Conservation (phyloP, 495 filamentous ascomycete genomes). For the Hypoxylon crocopeplum region DNA sequence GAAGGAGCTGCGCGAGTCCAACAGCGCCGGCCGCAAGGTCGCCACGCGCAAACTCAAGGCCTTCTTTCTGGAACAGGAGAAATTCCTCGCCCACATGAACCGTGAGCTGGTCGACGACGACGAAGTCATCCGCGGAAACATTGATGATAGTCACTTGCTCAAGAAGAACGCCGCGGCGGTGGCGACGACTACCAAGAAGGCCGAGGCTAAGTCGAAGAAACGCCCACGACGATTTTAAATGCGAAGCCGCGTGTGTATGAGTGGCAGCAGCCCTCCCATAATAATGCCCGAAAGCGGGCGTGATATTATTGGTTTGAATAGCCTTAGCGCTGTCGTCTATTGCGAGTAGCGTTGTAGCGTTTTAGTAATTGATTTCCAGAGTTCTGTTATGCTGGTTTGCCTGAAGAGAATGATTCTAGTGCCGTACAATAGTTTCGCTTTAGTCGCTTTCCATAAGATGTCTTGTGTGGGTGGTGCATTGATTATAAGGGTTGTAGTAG, state of each 20-base stretch:
- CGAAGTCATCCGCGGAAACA: slow-evolving; percentile 54
- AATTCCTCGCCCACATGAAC: slow-evolving; percentile 64
- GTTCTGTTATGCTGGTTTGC: neutral
- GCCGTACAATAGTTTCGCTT: no score
- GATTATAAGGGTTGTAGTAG: no score
- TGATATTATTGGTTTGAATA: neutral
- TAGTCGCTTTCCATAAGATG: no score
- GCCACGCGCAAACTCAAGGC: slow-evolving; percentile 51
- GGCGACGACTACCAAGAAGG: neutral
- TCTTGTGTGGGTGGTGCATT: neutral
- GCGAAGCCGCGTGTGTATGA: neutral
- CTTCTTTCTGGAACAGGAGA: slow-evolving; percentile 59
- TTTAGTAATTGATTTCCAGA: slow-evolving; percentile 3
- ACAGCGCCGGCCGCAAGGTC: slow-evolving; percentile 49
- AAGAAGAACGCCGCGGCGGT: slow-evolving; percentile 3
- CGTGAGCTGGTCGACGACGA: slow-evolving; percentile 63
- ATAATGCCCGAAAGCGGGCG: neutral
- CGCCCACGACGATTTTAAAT: slow-evolving; percentile 20
- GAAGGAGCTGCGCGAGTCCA: slow-evolving; percentile 51
- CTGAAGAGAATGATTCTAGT: no score
- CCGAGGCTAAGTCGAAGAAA: slow-evolving; percentile 25
- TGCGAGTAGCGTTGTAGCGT: slow-evolving; percentile 21
- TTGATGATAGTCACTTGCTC: slow-evolving; percentile 30
- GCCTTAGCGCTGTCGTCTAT: neutral
- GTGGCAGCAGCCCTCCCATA: neutral